Conservation (phyloP, 345 rosid genomes). For the Eucalyptus camaldulensis region DNA sequence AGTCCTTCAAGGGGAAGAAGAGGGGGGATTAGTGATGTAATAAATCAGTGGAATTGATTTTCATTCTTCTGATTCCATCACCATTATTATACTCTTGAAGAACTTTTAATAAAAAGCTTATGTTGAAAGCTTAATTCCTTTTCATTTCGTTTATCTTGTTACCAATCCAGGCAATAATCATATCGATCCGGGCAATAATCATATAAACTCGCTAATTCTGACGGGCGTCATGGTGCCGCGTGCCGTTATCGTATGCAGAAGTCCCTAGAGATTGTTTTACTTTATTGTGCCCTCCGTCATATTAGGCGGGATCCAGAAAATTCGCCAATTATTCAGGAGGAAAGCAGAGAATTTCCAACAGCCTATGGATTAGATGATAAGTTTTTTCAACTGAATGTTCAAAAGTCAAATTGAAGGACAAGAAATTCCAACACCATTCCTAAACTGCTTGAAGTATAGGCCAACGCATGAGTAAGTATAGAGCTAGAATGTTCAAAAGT, state of each 20-base stretch:
- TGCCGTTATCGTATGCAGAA: neutral
- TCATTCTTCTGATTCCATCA: neutral
- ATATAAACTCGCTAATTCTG: accelerated
- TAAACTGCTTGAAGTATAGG: no score
- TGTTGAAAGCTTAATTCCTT: neutral
- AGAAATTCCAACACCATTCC: neutral
- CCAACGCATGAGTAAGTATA: no score
- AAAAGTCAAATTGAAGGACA: neutral
- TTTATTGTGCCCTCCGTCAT: neutral
- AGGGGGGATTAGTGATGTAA: neutral
- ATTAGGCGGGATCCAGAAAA: neutral
- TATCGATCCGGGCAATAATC: neutral
- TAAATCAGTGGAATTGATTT: neutral
- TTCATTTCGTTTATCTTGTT: neutral
- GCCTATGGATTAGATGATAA: neutral
- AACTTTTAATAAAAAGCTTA: neutral
- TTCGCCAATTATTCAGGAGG: neutral
- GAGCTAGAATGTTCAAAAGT: neutral
- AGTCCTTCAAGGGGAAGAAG: neutral
- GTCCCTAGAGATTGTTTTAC: neutral
- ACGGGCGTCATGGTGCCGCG: neutral
- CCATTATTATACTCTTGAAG: neutral
- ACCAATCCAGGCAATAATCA: accelerated
- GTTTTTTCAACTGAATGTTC: neutral
- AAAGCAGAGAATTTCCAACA: neutral